Evolutionary conservation across 73 alveolate species (phyloP).

Genomic region (Uronychia binucleata): DNA sequence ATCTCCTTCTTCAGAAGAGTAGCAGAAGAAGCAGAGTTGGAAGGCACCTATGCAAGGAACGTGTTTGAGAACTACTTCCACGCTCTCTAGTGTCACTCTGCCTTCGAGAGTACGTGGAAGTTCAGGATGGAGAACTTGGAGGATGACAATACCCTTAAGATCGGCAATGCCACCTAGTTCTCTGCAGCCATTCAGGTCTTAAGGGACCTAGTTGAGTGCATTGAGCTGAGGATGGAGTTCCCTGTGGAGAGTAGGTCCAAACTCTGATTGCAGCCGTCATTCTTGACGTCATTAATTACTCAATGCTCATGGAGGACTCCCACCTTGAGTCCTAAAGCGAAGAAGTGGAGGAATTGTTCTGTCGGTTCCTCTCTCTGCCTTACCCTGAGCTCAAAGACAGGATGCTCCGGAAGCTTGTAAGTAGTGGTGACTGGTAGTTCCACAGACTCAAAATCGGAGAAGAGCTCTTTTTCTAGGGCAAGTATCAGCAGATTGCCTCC

Average conservation of each 20-base stretch:
- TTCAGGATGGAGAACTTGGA: not conserved
- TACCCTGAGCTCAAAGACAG: slow-evolving; percentile 47
- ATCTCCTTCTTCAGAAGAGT: slow-evolving; percentile 28
- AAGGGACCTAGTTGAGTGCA: slow-evolving; percentile 19
- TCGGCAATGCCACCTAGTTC: slow-evolving; percentile 7
- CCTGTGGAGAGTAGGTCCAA: slow-evolving; percentile 44
- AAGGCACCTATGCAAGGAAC: not conserved
- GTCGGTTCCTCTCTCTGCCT: slow-evolving; percentile 19
- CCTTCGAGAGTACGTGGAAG: not conserved
- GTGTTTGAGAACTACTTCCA: slow-evolving; percentile 7
- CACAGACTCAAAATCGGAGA: not conserved
- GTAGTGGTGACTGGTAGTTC: slow-evolving; percentile 5
- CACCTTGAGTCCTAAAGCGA: slow-evolving; percentile 9
- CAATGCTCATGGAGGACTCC: slow-evolving; percentile 28
- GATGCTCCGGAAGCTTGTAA: slow-evolving; percentile 22
- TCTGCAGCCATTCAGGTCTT: slow-evolving; percentile 4
- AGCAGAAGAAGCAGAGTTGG: not conserved
- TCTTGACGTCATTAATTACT: slow-evolving; percentile 32
- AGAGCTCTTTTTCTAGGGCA: not conserved
- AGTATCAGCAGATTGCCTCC: not conserved
- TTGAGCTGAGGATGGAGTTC: slow-evolving; percentile 42
- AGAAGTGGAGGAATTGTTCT: slow-evolving; percentile 13
- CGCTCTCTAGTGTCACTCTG: slow-evolving; percentile 1
- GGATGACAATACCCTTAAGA: slow-evolving; percentile 17
- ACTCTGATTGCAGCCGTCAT: slow-evolving; percentile 11